Base-by-base conservation (phyloP, 768 basidiomycete species). In the Thelephora ganbajun region DNA sequence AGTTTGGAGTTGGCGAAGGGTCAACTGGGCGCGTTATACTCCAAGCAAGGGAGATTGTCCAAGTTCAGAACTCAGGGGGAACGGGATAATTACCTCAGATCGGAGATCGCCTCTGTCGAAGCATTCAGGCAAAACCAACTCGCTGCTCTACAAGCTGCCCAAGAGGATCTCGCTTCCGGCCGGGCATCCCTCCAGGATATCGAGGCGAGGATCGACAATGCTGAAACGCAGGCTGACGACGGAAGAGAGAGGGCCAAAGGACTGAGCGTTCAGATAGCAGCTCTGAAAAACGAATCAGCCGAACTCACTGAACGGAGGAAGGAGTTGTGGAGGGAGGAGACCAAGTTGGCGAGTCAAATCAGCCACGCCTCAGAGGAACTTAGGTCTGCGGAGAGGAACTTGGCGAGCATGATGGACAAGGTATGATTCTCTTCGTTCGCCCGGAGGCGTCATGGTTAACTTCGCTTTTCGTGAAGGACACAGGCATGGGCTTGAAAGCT, bases 401-500 rank as follows among this genome's bases (percentile, higher is more conserved):
- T 98, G 30, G 79, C 84, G 4, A 72, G 81, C 13, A 96, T 94
- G 81, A 94, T 98, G 89, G 96, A 99, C 63, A 91, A 92, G 70
- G 92, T 89, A 44, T 19, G 33, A 34, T 42, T 11, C 6, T n/a
- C 14, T 23, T 36, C 34, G 14, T 41, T 35, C 35, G 33, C 13
- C 53, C 16, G 12, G 44, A 56, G 46, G 33, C 18, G 34, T 43
- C 43, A 14, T 20, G n/a, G 20, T 58, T 46, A 50, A 5, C 4
- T 18, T n/a, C 35, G 26, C 9, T 30, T 30, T 4, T 9, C 26
- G 26, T 47, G 14, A 52, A 96, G 91, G 92, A 97, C 58, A 98
- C 94, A 0, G 87, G 86, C 1, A 74, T 76, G 49, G 96, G 94
- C 35, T 71, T 99, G 9, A 76, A 80, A 16, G 84, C 94, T 12